Evolutionary conservation across 73 alveolate genomes (phyloP).

Genomic region (Blepharisma stoltei): DNA sequence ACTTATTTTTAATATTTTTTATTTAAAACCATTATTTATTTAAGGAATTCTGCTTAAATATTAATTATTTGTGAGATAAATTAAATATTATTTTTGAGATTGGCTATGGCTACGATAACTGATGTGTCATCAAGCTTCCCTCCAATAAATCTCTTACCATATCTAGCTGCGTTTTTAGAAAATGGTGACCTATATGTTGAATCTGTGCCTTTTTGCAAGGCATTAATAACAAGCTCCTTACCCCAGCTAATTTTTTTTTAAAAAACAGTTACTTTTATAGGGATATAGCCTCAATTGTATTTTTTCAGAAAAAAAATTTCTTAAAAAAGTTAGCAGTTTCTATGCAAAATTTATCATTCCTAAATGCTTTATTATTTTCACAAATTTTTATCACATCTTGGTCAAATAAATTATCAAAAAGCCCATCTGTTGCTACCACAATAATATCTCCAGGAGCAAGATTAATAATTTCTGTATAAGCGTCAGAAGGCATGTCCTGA

Average conservation of each 20-base stretch:
- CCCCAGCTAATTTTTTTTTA: too few species aligned
- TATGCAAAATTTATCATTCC: background rate
- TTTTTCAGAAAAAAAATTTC: too few species aligned
- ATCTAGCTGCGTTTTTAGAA: conserved; percentile 13
- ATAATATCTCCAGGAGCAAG: conserved; percentile 56
- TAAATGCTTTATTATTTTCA: background rate
- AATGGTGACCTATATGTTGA: conserved; percentile 17
- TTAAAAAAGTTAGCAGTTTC: too few species aligned
- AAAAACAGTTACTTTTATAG: too few species aligned
- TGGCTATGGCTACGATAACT: conserved; percentile 18
- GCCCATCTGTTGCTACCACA: conserved; percentile 53
- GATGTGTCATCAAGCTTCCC: conserved; percentile 32
- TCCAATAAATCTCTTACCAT: conserved; percentile 29
- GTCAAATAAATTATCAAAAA: conserved; percentile 46
- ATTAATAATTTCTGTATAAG: conserved; percentile 41
- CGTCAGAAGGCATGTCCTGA: conserved; percentile 51
- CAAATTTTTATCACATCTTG: conserved; percentile 37
- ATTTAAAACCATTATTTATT: too few species aligned
- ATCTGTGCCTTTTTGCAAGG: conserved; percentile 20
- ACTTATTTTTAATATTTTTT: too few species aligned
- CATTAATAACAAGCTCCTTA: conserved; percentile 16
- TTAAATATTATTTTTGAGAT: background rate
- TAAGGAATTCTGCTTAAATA: too few species aligned
- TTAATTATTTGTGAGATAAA: too few species aligned
- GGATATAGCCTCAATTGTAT: too few species aligned